phyloP scores from a whole-genome alignment of 495 filamentous ascomycete species.

The Stereocaulon alpinum region DNA sequence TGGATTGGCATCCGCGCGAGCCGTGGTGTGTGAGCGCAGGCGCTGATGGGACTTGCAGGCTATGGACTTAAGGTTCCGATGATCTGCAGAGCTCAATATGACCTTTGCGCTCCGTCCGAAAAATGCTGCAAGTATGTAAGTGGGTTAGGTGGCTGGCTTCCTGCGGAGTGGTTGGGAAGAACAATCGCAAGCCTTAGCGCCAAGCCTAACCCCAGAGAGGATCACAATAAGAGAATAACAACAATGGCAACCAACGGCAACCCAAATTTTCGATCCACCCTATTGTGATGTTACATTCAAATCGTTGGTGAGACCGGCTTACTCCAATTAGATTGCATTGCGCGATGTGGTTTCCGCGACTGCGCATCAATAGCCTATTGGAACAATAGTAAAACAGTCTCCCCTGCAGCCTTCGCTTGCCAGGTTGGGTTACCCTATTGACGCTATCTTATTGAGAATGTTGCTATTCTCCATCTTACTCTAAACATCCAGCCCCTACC shows the following conservation, averaged over 20 bases:
- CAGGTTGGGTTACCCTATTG: neutral
- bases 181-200: neutral
- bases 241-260: neutral
- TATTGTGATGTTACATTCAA: neutral
- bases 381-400: constrained; percentile 1
- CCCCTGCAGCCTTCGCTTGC: neutral
- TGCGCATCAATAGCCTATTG: neutral
- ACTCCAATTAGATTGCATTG: neutral
- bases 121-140: neutral
- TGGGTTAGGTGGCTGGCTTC: neutral
- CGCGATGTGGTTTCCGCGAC: neutral
- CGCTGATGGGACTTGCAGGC: constrained; percentile 79
- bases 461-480: neutral
- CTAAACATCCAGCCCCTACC: neutral
- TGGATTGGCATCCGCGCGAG: constrained; percentile 89
- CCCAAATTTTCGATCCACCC: neutral
- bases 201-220: neutral
- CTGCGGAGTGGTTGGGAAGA: neutral
- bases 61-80: constrained; percentile 47
- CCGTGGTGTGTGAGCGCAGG: constrained; percentile 91
- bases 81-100: too few species aligned
- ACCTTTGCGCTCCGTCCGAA: too few species aligned
- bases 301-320: neutral
- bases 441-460: constrained; percentile 1
- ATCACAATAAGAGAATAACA: neutral